Evolutionary conservation across 2,329 filamentous ascomycete species (phyloP).

Genomic region (Penicillium brevicompactum): DNA sequence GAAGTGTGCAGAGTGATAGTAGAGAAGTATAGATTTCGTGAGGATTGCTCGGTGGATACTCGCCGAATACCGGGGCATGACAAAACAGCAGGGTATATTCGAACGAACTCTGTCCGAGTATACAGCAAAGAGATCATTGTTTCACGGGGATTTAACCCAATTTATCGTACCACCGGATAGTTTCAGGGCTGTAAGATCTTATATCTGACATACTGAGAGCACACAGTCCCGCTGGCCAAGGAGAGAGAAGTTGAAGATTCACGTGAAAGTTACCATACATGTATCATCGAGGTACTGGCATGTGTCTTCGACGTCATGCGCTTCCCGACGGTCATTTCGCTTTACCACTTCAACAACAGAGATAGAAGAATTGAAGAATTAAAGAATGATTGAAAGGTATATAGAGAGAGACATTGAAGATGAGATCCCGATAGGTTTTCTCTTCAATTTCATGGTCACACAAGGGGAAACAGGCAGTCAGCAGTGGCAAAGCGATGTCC

Average conservation of each 20-base stretch:
- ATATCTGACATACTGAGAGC: neutral
- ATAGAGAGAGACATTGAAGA: neutral
- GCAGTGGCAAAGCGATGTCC: slow-evolving; percentile 20
- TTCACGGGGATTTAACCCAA: neutral
- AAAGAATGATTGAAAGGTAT: neutral
- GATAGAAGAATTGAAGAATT: neutral
- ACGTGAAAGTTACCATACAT: slow-evolving; percentile 23
- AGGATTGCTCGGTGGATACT: slow-evolving; percentile 17
- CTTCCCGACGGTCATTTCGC: slow-evolving; percentile 7
- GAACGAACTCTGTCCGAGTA: neutral
- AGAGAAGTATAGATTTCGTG: neutral
- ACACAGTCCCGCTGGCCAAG: neutral
- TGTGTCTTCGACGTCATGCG: slow-evolving; percentile 26
- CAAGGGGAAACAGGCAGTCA: neutral
- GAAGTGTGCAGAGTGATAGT: neutral
- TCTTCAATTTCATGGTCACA: neutral
- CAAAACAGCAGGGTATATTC: slow-evolving; percentile 9
- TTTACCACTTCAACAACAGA: neutral
- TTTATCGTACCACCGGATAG: neutral
- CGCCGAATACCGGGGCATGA: slow-evolving; percentile 30
- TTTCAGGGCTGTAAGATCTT: neutral
- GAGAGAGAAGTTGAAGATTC: slow-evolving; percentile 8
- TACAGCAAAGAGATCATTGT: neutral
- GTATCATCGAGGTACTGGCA: slow-evolving; percentile 20
- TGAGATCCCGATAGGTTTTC: slow-evolving; percentile 15